Percentiles rank a stretch among this genome's conserved stretches.
phyloP scores from a whole-genome alignment of 805 yeast genomes.

The Candida silvatica region DNA sequence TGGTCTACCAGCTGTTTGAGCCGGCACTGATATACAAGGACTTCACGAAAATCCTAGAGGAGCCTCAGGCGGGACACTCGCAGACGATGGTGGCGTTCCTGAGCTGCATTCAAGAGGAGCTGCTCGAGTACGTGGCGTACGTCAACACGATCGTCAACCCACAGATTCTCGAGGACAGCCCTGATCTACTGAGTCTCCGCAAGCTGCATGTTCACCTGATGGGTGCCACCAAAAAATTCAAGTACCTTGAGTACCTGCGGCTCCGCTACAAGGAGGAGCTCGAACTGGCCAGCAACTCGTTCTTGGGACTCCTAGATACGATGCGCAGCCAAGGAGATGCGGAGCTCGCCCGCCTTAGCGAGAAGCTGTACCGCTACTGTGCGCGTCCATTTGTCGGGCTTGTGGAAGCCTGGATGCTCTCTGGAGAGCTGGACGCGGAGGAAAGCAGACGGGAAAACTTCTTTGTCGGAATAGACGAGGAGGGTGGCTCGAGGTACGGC shows the following conservation, averaged over 20 bases:
- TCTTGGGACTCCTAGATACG: slow-evolving; percentile 43
- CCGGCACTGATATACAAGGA: slow-evolving; percentile 3
- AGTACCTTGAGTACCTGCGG: slow-evolving; percentile 44
- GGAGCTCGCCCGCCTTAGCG: slow-evolving; percentile 34
- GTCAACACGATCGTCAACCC: slow-evolving; percentile 2
- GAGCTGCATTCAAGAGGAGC: slow-evolving; percentile 3
- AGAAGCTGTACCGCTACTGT: slow-evolving; percentile 34
- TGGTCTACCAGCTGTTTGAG: slow-evolving; percentile 6
- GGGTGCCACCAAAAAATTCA: slow-evolving; percentile 45
- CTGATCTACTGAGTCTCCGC: neutral
- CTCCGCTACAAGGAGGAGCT: slow-evolving; percentile 21
- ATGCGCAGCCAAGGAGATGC: slow-evolving; percentile 59
- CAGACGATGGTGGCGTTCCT: slow-evolving; percentile 2
- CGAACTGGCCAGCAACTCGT: slow-evolving; percentile 35
- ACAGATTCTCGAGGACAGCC: neutral
- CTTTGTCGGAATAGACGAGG: slow-evolving; percentile 29
- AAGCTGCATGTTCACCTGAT: slow-evolving; percentile 25
- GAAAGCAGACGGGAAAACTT: slow-evolving; percentile 50
- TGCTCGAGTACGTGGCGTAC: slow-evolving; percentile 3
- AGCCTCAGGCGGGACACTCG: neutral
- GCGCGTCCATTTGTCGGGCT: slow-evolving; percentile 53
- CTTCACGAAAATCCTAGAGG: neutral
- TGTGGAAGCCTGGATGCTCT: slow-evolving; percentile 56
- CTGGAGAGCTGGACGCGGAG: slow-evolving; percentile 43
- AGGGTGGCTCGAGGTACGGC: slow-evolving; percentile 6